A percentile compares a stretch with the other conserved stretches of the same genome.
These are phyloP conservation scores for Melocanna baccifera DNA, from an alignment of 176 grass and related monocot species.

Conservation along the genomic window DNA sequence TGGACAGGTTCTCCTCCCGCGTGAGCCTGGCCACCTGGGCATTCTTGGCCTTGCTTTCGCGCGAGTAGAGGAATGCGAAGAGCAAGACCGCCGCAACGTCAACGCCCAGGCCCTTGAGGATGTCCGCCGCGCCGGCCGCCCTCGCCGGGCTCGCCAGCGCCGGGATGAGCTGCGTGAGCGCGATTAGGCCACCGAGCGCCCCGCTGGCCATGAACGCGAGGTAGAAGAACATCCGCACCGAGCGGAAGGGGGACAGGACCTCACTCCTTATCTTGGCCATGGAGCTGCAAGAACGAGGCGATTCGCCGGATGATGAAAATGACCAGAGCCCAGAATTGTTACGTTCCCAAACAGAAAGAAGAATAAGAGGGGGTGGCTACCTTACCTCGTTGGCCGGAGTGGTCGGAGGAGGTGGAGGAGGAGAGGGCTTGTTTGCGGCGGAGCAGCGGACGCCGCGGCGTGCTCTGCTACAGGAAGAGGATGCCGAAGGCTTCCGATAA, in stretches of 20 bases:
- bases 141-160: slow-evolving; percentile 46
- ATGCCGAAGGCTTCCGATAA: background rate
- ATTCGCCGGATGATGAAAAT: background rate
- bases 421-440: slow-evolving; percentile 53
- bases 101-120: slow-evolving; percentile 72
- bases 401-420: slow-evolving; percentile 26
- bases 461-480: slow-evolving; percentile 14
- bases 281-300: slow-evolving; percentile 41
- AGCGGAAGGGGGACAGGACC: slow-evolving; percentile 77
- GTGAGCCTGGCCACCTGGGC: slow-evolving; percentile 72
- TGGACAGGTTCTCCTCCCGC: slow-evolving; percentile 81
- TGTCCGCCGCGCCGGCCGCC: slow-evolving; percentile 35
- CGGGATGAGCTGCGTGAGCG: slow-evolving; percentile 60
- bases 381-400: slow-evolving; percentile 55
- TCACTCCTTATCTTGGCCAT: slow-evolving; percentile 82
- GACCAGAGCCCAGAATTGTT: background rate
- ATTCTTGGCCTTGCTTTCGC: slow-evolving; percentile 77
- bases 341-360: too few species aligned
- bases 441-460: slow-evolving; percentile 42
- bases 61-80: slow-evolving; percentile 82
- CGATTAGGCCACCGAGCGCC: slow-evolving; percentile 63
- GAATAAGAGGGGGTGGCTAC: slow-evolving; percentile 31
- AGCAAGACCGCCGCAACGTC: slow-evolving; percentile 65
- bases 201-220: slow-evolving; percentile 83
- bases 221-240: slow-evolving; percentile 98